Conservation (phyloP, 2,329 filamentous ascomycete genomes). For the Colletotrichum tanaceti region DNA sequence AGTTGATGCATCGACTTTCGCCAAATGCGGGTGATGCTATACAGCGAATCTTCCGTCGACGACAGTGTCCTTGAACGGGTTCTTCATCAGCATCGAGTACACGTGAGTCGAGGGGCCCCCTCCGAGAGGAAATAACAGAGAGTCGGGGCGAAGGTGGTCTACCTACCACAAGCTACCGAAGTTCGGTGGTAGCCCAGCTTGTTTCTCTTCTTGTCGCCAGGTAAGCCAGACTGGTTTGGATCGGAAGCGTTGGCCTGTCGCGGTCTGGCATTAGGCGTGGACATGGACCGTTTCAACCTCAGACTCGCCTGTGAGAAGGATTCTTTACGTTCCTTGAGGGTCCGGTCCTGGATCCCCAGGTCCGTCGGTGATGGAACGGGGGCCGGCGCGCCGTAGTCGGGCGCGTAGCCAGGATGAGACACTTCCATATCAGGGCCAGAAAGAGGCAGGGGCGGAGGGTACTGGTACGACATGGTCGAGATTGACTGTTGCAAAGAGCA, state of each 20-base stretch:
- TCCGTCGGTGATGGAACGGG: constrained; percentile 29
- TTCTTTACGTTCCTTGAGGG: constrained; percentile 53
- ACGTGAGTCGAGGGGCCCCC: neutral
- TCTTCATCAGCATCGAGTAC: constrained; percentile 19
- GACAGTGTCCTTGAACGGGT: constrained; percentile 78
- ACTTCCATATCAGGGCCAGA: constrained; percentile 57
- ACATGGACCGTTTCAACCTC: constrained; percentile 62
- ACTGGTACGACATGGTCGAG: constrained; percentile 63
- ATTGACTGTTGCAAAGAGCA: constrained; percentile 50
- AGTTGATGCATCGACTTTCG: constrained; percentile 87
- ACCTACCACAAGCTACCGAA: constrained; percentile 94
- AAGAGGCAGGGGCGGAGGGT: constrained; percentile 56
- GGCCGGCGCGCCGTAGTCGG: constrained; percentile 50
- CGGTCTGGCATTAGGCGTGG: constrained; percentile 60
- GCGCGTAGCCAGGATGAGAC: constrained; percentile 52
- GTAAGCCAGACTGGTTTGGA: constrained; percentile 49
- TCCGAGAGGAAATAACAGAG: neutral
- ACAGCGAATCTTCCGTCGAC: constrained; percentile 92
- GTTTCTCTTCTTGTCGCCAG: constrained; percentile 75
- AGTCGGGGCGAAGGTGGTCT: constrained; percentile 17
- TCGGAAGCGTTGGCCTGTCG: constrained; percentile 53
- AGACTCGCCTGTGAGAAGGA: constrained; percentile 51
- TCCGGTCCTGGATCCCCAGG: constrained; percentile 23
- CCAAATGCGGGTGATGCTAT: constrained; percentile 78
- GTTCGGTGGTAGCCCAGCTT: constrained; percentile 96